Base-by-base conservation (phyloP, 768 basidiomycete species). In the Pleurotus platypus region DNA sequence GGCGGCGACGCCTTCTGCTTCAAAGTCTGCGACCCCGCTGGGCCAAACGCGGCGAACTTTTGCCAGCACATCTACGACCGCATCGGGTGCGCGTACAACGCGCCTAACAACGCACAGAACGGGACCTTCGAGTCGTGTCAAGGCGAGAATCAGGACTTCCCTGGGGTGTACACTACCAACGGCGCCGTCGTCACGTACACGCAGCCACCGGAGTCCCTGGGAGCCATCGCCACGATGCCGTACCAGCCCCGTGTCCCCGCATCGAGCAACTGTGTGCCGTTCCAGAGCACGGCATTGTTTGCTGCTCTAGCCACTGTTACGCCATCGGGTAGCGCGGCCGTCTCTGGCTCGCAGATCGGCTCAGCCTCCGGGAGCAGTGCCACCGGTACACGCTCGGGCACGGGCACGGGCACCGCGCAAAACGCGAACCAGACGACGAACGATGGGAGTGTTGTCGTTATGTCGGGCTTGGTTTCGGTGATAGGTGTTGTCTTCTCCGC, bases 51-150 rank as follows among this genome's bases (percentile, higher is more conserved):
- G 0, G 68, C 66, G 8, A 68, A 69, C 27, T 75, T 69, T 62
- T 87, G 86, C 70, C 73, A 84, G 65, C 83, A 89, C 73, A 78
- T 80, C 58, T 83, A 75, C 55, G 85, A 86, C 64, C 83, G 82
- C 51, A 80, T 86, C 37, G 87, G 87, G 5, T 80, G 82, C 54
- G 59, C 51, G 3, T 86, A 81, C 72, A 88, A 86, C 64, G 83
- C 78, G 26, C 86, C 86, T 7, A 79, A 77, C 63, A 64, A 70
- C n/a, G 82, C 83, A 42, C 65, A 73, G 53, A 68, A 81, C 38
- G 78, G 76, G 24, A 69, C 70, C 0, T 89, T 85, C 66, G 78
- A 79, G 53, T 68, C 71, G 15, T 88, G 85, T 67, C 62, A 78
- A 9, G 78, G 77, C 2, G 81, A 82, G 6, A 67, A 79, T 66